phyloP scores from a whole-genome alignment of 2,329 filamentous ascomycete species.

The Tolypocladium capitatum region DNA sequence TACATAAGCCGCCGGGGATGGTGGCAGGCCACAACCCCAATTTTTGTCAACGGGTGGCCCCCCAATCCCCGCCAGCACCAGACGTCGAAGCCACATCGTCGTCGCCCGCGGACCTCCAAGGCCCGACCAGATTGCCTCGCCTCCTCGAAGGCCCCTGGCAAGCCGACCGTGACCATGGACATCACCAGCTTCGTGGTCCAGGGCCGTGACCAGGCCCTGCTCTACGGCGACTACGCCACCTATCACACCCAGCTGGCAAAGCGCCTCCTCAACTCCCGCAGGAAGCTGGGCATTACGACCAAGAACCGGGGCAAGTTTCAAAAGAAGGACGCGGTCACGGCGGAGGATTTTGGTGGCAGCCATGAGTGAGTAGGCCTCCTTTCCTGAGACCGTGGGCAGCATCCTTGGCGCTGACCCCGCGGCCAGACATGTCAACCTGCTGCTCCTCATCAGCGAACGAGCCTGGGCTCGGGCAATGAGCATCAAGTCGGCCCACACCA shows the following conservation, averaged over 20 bases:
- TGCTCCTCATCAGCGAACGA: conserved; percentile 75
- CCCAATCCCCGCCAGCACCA: background rate
- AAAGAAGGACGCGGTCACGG: conserved; percentile 54
- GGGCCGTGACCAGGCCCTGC: conserved; percentile 68
- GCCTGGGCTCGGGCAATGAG: conserved; percentile 95
- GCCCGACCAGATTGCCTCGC: background rate
- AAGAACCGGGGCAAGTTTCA: conserved; percentile 79
- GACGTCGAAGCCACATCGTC: background rate
- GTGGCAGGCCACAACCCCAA: background rate
- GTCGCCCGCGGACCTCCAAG: background rate
- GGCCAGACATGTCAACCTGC: conserved; percentile 58
- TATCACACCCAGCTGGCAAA: conserved; percentile 72
- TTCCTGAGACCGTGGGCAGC: too few species aligned
- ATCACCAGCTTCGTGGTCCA: conserved; percentile 75
- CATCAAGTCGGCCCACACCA: conserved; percentile 72
- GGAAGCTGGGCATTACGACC: conserved; percentile 72
- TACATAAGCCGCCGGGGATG: background rate
- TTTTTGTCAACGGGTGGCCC: conserved; percentile 2
- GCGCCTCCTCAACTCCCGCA: conserved; percentile 69
- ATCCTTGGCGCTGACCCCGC: background rate
- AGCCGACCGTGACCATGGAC: conserved; percentile 48
- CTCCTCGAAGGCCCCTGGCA: background rate
- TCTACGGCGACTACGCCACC: conserved; percentile 77
- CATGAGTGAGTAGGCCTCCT: conserved; percentile 47
- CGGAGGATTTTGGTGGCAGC: conserved; percentile 61